Evolutionary conservation across 176 grass and related monocot genomes (phyloP).

Genomic region (Eragrostis nindensis): DNA sequence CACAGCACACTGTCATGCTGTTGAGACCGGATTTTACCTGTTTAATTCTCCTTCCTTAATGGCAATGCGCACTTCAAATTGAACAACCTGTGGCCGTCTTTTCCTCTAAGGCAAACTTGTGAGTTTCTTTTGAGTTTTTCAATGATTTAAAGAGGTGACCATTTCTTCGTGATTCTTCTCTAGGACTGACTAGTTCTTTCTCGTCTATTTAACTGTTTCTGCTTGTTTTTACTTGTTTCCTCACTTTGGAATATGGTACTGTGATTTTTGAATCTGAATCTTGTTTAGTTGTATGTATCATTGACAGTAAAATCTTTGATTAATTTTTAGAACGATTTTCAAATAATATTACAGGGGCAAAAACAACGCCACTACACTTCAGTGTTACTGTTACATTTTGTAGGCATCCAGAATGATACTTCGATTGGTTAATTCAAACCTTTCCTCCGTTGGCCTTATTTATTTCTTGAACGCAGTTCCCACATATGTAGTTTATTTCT

Average conservation of each 20-base stretch:
- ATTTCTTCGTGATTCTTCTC: background rate
- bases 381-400: background rate
- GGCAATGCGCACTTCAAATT: background rate
- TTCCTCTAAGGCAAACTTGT: background rate
- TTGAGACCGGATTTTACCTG: background rate
- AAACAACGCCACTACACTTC: slow-evolving; percentile 7
- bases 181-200: slow-evolving; percentile 6
- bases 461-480: background rate
- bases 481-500: slow-evolving; percentile 8
- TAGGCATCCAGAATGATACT: slow-evolving; percentile 1
- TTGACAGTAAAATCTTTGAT: background rate
- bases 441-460: background rate
- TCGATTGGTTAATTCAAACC: background rate
- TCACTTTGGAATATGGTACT: background rate
- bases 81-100: background rate
- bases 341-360: background rate
- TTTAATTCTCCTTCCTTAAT: background rate
- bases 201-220: background rate
- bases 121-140: background rate
- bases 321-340: background rate
- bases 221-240: background rate
- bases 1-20: background rate
- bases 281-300: background rate
- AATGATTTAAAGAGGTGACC: background rate
- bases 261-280: background rate